Conservation (phyloP, 2,329 filamentous ascomycete genomes). For the Basipetospora chlamydospora region DNA sequence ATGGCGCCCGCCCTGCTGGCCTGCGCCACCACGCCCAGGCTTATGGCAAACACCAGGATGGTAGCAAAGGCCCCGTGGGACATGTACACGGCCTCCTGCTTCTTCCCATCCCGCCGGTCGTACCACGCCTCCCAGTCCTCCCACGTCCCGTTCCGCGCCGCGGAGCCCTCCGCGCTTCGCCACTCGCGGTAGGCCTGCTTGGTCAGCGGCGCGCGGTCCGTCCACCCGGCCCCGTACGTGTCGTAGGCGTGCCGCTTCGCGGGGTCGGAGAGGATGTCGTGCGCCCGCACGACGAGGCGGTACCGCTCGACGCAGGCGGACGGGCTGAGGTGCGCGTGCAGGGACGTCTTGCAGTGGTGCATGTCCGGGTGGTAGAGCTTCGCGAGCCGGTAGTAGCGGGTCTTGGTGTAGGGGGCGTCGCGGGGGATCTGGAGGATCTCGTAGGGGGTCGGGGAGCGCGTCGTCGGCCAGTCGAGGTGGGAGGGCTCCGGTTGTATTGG, state of each 20-base stretch:
- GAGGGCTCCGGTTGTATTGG: not conserved
- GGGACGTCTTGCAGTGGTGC: constrained; percentile 13
- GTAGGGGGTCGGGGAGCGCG: constrained; percentile 61
- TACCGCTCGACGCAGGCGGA: constrained; percentile 61
- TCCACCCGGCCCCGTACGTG: constrained; percentile 68
- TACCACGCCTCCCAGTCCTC: constrained; percentile 91
- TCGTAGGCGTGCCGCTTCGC: constrained; percentile 72
- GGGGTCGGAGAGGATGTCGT: constrained; percentile 75
- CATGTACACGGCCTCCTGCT: constrained; percentile 48
- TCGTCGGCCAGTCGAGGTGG: constrained; percentile 28
- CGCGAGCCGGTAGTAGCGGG: constrained; percentile 75
- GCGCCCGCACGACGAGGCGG: constrained; percentile 72
- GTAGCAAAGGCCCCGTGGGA: constrained; percentile 65
- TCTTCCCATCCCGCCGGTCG: constrained; percentile 32
- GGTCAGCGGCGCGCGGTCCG: constrained; percentile 37
- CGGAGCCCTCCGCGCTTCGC: constrained; percentile 26
- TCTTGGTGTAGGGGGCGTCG: constrained; percentile 62
- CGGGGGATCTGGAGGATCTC: constrained; percentile 54
- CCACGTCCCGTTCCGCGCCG: constrained; percentile 75
- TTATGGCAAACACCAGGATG: constrained; percentile 54
- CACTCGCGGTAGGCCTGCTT: constrained; percentile 26
- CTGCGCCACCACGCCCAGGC: constrained; percentile 56
- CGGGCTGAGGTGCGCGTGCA: constrained; percentile 6
- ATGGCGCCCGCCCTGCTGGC: constrained; percentile 51
- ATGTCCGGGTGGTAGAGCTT: constrained; percentile 89